Evolutionary conservation across 2,329 filamentous ascomycete genomes (phyloP), one percentile per base, ranked within the genome.

Genomic region (Sclerotinia borealis): DNA sequence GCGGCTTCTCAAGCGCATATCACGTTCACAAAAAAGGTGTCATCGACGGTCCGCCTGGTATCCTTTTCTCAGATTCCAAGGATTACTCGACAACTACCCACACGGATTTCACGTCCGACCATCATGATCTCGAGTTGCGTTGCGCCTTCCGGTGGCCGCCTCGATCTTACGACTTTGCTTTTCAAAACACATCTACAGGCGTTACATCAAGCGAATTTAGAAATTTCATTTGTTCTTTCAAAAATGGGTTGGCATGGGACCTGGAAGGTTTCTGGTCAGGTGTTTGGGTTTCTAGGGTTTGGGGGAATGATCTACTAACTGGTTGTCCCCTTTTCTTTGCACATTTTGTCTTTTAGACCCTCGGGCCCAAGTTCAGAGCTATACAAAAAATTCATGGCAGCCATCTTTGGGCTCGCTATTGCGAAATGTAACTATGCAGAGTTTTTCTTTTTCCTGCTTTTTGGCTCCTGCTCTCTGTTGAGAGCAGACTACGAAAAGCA

Each of bases 341-440:
- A 71, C 71, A 70, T 72, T 65, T 60, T 69, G 64, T 59, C 37
- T 66, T 67, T 60, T 70, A 72, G 70, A 73, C 65, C 70, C 68
- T 64, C 64, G 67, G 65, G 52, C 48, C 59, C 45, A 59, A 37
- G 65, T 68, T 60, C 66, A 66, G 61, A 41, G 65, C 61, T 54
- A 68, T 66, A 66, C 70, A 73, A 70, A 68, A 65, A 68, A 66
- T 61, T 69, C 67, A 67, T 68, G 69, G 64, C 64, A 62, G 66
- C 65, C 68, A 66, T 67, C 67, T 64, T 63, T 59, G 68, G 68
- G 61, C 61, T 71, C 62, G 72, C 71, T 69, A 71, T 41, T 65
- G 67, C 69, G 70, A 66, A 70, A 71, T 75, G 74, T 74, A 75
- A 71, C 74, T 74, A 73, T 71, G 71, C 69, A 67, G 71, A 68